Evolutionary conservation across 257 asterid species (phyloP).

Genomic region (Paulownia fortunei): DNA sequence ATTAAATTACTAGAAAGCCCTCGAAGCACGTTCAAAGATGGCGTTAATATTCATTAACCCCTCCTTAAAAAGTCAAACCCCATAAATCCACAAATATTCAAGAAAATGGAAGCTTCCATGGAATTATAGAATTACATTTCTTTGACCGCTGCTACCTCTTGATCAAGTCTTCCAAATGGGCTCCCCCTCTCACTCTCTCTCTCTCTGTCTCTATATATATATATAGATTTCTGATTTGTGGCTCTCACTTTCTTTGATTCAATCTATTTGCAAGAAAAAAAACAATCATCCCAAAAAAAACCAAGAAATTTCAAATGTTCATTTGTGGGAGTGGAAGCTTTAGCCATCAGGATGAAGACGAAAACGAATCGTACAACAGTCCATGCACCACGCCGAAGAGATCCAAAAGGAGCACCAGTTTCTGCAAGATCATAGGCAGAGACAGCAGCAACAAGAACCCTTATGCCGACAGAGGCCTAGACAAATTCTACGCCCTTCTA

Average conservation of each 20-base stretch:
- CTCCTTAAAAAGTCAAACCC: conserved; percentile 34
- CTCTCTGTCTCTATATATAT: background rate
- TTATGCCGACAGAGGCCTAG: conserved; percentile 53
- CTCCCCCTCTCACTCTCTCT: background rate
- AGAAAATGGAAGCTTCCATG: conserved; percentile 46
- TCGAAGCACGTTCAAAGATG: conserved; percentile 14
- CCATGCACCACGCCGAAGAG: conserved; percentile 62
- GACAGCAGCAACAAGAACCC: conserved; percentile 55
- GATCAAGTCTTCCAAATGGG: conserved; percentile 38
- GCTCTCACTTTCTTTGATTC: conserved; percentile 18
- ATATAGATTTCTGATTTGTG: background rate
- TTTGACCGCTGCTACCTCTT: conserved; percentile 40
- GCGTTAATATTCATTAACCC: conserved; percentile 5
- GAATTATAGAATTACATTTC: conserved; percentile 21
- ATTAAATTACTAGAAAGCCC: conserved; percentile 5
- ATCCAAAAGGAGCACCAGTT: conserved; percentile 39
- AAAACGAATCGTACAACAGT: conserved; percentile 39
- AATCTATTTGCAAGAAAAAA: background rate
- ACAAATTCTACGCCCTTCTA: conserved; percentile 59
- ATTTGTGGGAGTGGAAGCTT: conserved; percentile 66
- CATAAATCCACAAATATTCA: background rate
- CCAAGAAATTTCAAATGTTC: conserved; percentile 37
- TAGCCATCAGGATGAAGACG: conserved; percentile 45
- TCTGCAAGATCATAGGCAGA: conserved; percentile 40
- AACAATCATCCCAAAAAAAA: background rate